Conservation (phyloP, 768 basidiomycete genomes). For the Boletus barrowsii region DNA sequence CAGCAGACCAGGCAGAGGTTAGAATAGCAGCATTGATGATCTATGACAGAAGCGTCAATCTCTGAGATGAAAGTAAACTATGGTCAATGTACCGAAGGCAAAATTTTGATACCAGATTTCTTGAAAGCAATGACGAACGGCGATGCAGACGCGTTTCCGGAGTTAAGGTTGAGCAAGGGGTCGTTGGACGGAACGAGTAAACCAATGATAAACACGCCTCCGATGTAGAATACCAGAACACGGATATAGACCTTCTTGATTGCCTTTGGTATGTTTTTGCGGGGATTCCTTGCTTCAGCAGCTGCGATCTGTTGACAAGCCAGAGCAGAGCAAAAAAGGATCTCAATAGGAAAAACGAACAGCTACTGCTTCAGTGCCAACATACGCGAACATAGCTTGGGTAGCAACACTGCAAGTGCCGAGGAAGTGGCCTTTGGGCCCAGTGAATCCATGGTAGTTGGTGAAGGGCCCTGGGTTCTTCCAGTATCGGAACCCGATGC, state of each 20-base stretch:
- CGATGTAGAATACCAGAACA: conserved; percentile 3
- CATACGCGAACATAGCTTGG: conserved; percentile 1
- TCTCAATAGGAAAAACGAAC: not conserved
- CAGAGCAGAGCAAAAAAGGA: not conserved
- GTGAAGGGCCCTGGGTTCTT: conserved; percentile 25
- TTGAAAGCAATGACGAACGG: conserved; percentile 1
- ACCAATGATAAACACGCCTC: conserved; percentile 2
- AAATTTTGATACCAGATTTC: not conserved
- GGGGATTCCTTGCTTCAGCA: conserved; percentile 6
- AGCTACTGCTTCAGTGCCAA: conserved; percentile 5
- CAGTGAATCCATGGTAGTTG: not conserved
- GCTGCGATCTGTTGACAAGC: not conserved
- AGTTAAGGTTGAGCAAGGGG: conserved; percentile 22
- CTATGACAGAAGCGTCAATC: not conserved
- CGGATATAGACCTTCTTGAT: conserved; percentile 2
- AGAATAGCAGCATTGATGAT: conserved; percentile 5
- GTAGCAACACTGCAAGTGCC: not conserved
- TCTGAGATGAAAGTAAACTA: not conserved
- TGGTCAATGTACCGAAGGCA: not conserved
- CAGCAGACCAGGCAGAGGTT: conserved; percentile 5
- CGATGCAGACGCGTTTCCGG: conserved; percentile 13
- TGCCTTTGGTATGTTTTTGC: not conserved
- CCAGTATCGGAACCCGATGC: conserved; percentile 38
- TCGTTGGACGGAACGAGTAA: conserved; percentile 2
- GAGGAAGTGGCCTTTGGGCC: conserved; percentile 1